Conservation (phyloP, 805 yeast genomes). For the Pichia heedii region DNA sequence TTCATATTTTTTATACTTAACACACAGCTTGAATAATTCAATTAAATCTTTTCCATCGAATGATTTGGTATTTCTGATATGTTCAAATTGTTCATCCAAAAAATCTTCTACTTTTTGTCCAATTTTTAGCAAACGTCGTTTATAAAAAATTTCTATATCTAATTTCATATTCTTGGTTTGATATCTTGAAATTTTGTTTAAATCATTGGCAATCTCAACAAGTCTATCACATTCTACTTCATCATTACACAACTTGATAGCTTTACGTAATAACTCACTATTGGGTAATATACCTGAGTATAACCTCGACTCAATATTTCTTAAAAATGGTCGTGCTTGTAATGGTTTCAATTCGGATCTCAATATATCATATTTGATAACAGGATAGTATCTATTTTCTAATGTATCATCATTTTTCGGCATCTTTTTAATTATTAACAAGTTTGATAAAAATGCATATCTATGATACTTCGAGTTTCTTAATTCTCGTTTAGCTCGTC, state of each 20-base stretch:
- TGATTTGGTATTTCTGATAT: background rate
- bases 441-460: constrained; percentile 7
- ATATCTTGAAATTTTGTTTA: background rate
- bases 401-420: background rate
- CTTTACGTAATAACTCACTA: constrained; percentile 10
- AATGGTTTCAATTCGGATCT: constrained; percentile 5
- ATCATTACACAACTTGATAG: constrained; percentile 12
- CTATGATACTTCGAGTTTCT: constrained; percentile 6
- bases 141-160: constrained; percentile 16
- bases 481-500: constrained; percentile 9
- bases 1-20: constrained; percentile 5
- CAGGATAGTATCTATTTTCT: constrained; percentile 8
- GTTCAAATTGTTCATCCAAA: constrained; percentile 2
- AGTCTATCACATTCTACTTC: constrained; percentile 12
- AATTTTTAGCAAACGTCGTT: constrained; percentile 12
- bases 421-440: constrained; percentile 3
- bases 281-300: constrained; percentile 21
- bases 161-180: constrained; percentile 9
- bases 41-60: constrained; percentile 7
- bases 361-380: constrained; percentile 5
- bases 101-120: constrained; percentile 6
- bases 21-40: constrained; percentile 9
- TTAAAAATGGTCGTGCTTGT: constrained; percentile 11
- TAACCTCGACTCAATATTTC: constrained; percentile 18
- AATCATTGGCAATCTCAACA: constrained; percentile 7